Percentiles rank a stretch among this genome's conserved stretches.
phyloP scores from a whole-genome alignment of 305 asterid species.

The Fraxinus xanthoxyloides region DNA sequence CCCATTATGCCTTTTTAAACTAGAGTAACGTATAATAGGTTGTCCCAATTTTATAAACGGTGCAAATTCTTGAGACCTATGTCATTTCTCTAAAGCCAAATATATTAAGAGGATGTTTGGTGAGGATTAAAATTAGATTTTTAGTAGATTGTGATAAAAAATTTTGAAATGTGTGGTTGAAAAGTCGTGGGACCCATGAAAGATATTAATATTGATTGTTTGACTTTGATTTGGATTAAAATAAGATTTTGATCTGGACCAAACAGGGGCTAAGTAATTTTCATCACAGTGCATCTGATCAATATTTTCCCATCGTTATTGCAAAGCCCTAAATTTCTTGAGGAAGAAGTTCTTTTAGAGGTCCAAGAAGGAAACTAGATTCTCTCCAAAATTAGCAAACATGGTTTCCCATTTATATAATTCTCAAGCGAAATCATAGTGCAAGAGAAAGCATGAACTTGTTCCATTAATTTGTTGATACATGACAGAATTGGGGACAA shows the following conservation, averaged over 20 bases:
- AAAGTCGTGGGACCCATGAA: too few species aligned
- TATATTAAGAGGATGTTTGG: too few species aligned
- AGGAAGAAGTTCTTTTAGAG: background rate
- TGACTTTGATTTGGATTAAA: too few species aligned
- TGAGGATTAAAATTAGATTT: too few species aligned
- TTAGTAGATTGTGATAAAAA: too few species aligned
- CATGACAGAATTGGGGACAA: background rate
- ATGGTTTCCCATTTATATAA: background rate
- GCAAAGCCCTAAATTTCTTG: background rate
- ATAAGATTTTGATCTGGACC: too few species aligned
- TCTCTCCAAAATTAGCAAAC: background rate
- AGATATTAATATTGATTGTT: too few species aligned
- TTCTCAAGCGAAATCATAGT: background rate
- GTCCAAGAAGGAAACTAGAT: background rate
- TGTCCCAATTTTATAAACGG: background rate
- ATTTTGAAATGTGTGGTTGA: too few species aligned
- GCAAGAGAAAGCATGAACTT: background rate
- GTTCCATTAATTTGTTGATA: background rate
- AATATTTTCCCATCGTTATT: background rate
- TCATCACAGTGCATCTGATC: background rate
- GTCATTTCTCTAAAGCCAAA: background rate
- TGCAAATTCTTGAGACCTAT: background rate
- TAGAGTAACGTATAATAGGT: background rate
- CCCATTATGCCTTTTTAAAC: background rate
- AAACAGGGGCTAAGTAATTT: too few species aligned